Percentiles rank a stretch among this genome's conserved stretches.
phyloP scores from a whole-genome alignment of 1,284 basidiomycete species.

The Apiotrichum sp. region DNA sequence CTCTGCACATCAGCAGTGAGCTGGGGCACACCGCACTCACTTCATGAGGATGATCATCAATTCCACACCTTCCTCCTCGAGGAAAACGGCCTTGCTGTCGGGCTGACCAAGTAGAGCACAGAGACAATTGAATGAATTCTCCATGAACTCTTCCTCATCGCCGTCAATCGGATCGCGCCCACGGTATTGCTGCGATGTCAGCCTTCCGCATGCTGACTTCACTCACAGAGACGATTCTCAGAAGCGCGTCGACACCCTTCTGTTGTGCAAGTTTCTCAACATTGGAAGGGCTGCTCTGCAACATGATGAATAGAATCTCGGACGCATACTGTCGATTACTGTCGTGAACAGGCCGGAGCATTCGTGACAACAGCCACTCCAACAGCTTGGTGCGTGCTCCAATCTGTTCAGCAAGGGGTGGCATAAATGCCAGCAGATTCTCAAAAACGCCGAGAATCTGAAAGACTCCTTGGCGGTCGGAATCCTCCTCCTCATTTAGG shows the following conservation, averaged over 20 bases:
- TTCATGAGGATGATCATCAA: constrained; percentile 96
- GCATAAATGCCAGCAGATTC: constrained; percentile 80
- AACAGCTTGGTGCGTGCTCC: constrained; percentile 68
- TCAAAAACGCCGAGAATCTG: constrained; percentile 91
- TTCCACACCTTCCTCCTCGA: constrained; percentile 88
- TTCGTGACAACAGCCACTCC: constrained; percentile 72
- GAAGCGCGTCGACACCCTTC: constrained; percentile 70
- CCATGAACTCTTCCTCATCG: constrained; percentile 95
- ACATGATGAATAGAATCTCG: constrained; percentile 79
- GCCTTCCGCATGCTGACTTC: too few species aligned
- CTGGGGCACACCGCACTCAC: constrained; percentile 50
- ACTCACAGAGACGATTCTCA: constrained; percentile 76
- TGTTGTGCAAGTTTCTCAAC: constrained; percentile 61
- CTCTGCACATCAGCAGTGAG: constrained; percentile 51
- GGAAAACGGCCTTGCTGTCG: constrained; percentile 70
- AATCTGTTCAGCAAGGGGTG: constrained; percentile 63
- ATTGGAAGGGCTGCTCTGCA: constrained; percentile 67
- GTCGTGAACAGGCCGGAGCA: constrained; percentile 64
- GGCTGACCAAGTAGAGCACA: constrained; percentile 74
- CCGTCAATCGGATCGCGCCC: constrained; percentile 70
- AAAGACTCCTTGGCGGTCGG: constrained; percentile 82
- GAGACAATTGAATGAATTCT: constrained; percentile 84
- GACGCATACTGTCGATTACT: constrained; percentile 83
- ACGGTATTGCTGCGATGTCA: constrained; percentile 64
- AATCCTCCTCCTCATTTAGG: constrained; percentile 68